A percentile compares a stretch with the other conserved stretches of the same genome.
Evolutionary conservation across 2,329 filamentous ascomycete species (phyloP).

Genomic region (Dothideomycetes sp.): DNA sequence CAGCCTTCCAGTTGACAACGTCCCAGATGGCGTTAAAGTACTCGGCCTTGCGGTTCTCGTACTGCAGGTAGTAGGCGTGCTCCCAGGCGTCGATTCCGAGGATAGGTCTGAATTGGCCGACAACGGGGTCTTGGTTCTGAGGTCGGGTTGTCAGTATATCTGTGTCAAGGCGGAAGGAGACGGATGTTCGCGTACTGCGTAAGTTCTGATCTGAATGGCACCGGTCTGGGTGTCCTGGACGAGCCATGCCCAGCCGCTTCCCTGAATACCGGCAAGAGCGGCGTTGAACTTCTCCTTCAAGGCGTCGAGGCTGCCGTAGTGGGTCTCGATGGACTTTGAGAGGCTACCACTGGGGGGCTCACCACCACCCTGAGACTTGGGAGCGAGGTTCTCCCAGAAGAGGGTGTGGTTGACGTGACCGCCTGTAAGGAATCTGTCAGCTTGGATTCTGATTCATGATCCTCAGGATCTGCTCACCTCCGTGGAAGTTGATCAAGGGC

Average conservation of each 20-base stretch:
- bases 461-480: constrained; percentile 29
- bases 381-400: constrained; percentile 61
- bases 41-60: constrained; percentile 93
- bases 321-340: constrained; percentile 45
- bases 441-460: neutral
- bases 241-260: constrained; percentile 53
- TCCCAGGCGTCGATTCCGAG: constrained; percentile 93
- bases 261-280: constrained; percentile 54
- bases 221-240: constrained; percentile 52
- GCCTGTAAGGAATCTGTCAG: constrained; percentile 20
- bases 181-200: constrained; percentile 38
- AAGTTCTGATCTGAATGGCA: constrained; percentile 55
- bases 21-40: constrained; percentile 93
- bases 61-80: constrained; percentile 92
- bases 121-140: constrained; percentile 74
- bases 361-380: constrained; percentile 55
- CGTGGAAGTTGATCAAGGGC: constrained; percentile 55
- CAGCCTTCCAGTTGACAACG: constrained; percentile 90
- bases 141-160: no score
- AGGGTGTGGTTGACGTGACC: constrained; percentile 58
- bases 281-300: constrained; percentile 55
- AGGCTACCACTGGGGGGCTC: constrained; percentile 50
- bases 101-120: constrained; percentile 70
- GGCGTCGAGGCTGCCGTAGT: constrained; percentile 47
- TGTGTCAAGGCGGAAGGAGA: no score